These are phyloP conservation scores for Murraya koenigii DNA, from an alignment of 345 rosid genomes.

Conservation along the genomic window DNA sequence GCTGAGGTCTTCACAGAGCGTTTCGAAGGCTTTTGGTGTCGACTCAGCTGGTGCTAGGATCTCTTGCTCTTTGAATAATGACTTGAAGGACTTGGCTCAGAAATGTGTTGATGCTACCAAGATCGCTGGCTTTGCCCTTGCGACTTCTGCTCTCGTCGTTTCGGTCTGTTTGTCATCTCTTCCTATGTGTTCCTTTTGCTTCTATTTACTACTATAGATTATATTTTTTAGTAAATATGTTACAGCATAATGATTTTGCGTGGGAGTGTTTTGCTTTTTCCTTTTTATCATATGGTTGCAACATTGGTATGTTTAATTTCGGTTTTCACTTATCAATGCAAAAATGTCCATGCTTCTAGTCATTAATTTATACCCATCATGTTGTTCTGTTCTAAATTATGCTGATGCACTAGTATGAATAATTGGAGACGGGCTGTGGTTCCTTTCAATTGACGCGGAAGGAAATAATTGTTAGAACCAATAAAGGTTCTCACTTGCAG, in stretches of 20 bases:
- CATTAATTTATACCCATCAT: background rate
- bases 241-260: background rate
- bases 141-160: constrained; percentile 93
- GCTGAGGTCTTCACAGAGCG: constrained; percentile 45
- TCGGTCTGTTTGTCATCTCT: constrained; percentile 46
- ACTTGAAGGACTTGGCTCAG: constrained; percentile 63
- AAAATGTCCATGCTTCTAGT: background rate
- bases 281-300: background rate
- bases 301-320: background rate
- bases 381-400: background rate
- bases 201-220: background rate
- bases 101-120: constrained; percentile 73
- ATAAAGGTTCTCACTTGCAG: background rate
- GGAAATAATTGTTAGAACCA: background rate
- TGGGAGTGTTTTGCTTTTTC: background rate
- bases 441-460: background rate
- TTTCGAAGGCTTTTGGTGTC: constrained; percentile 59
- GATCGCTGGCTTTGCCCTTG: constrained; percentile 85
- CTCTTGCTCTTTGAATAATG: constrained; percentile 72
- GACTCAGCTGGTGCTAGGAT: constrained; percentile 54
- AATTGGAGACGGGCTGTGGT: background rate
- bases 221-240: background rate
- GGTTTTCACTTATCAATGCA: no score
- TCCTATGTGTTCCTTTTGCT: background rate
- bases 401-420: background rate